phyloP scores from a whole-genome alignment of 2,329 filamentous ascomycete genomes.

The Chrysoporthe austroafricana region DNA sequence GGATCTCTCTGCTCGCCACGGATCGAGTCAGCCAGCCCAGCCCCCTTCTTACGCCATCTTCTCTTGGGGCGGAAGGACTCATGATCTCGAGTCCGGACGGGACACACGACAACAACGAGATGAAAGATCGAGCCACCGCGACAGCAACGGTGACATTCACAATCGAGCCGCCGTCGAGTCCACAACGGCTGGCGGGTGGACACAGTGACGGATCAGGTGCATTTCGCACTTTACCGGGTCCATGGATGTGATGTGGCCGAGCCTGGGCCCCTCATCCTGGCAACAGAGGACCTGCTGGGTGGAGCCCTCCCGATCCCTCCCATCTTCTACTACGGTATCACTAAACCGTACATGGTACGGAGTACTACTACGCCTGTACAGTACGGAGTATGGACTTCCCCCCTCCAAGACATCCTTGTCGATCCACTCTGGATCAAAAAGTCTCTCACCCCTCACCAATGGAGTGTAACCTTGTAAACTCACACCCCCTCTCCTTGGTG shows the following conservation, averaged over 20 bases:
- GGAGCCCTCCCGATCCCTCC: not conserved
- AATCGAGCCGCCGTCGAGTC: constrained; percentile 13
- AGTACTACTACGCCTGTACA: not conserved
- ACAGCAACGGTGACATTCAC: constrained; percentile 5
- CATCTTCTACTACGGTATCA: not conserved
- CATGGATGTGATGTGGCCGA: constrained; percentile 16
- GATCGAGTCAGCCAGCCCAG: not conserved
- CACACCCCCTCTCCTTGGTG: not conserved
- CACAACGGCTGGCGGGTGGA: constrained; percentile 18
- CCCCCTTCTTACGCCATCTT: not conserved
- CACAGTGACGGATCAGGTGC: constrained; percentile 3
- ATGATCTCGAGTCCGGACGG: not conserved
- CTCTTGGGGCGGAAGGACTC: not conserved
- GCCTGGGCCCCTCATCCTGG: not conserved
- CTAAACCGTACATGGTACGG: not conserved
- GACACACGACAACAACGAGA: not conserved
- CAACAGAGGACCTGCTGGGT: not conserved
- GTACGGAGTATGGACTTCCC: not conserved
- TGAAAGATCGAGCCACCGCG: constrained; percentile 8
- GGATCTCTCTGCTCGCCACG: not conserved
- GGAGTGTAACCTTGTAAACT: not conserved
- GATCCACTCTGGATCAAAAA: constrained; percentile 5
- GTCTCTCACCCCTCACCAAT: not conserved
- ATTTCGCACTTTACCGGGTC: constrained; percentile 5
- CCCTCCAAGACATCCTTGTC: not conserved